Evolutionary conservation across 78 protist species (phyloP).

Genomic region (Dictyostelium intermedium): DNA sequence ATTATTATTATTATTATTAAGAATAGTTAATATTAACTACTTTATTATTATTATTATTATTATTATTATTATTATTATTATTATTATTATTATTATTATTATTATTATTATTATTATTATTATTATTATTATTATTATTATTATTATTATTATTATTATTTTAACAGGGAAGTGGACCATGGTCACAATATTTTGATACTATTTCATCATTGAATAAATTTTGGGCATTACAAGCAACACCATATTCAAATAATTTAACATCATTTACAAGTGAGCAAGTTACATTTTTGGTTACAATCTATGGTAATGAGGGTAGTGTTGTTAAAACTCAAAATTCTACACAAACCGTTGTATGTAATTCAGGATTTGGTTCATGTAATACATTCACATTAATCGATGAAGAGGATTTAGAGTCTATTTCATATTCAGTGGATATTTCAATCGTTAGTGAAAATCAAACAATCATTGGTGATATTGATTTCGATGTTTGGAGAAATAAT

Average conservation of each 20-base stretch:
- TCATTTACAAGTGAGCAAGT: not conserved
- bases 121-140: too few relatives aligned
- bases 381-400: conserved; percentile 38
- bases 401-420: not conserved
- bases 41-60: not conserved
- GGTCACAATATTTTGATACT: not conserved
- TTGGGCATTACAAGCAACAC: conserved; percentile 57
- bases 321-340: not conserved
- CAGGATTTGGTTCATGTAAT: conserved; percentile 23
- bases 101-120: too few relatives aligned
- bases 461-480: conserved; percentile 43
- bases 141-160: too few relatives aligned
- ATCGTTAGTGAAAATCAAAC: not conserved
- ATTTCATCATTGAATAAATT: conserved; percentile 20
- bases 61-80: not conserved
- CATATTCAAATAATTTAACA: conserved; percentile 31
- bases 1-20: not conserved
- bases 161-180: not conserved
- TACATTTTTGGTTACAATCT: not conserved
- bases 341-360: not conserved
- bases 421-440: not conserved
- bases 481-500: conserved; percentile 32
- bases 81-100: too few relatives aligned
- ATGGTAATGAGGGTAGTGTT: not conserved
- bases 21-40: not conserved